Conservation (phyloP, 2,329 filamentous ascomycete genomes). For the Penicillium olsonii region DNA sequence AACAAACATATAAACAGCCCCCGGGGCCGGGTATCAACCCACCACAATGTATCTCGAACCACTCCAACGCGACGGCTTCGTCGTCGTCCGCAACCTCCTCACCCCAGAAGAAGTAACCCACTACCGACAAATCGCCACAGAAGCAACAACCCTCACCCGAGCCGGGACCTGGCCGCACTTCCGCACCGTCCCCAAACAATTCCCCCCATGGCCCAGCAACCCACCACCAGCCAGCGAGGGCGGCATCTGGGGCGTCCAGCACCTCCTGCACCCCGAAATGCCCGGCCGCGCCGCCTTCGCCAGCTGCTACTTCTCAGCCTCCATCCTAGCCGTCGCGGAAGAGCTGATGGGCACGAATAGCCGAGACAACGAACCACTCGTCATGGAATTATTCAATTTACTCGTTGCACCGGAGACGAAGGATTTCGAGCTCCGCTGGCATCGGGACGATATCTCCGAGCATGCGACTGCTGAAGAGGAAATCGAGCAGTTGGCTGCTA, state of each 20-base stretch:
- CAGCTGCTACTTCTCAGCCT: constrained; percentile 69
- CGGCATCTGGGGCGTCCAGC: constrained; percentile 89
- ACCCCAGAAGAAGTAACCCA: constrained; percentile 54
- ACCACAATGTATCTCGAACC: constrained; percentile 45
- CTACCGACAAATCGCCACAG: constrained; percentile 62
- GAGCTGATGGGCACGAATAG: constrained; percentile 58
- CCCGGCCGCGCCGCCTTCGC: constrained; percentile 64
- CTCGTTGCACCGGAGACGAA: constrained; percentile 68
- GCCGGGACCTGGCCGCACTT: constrained; percentile 77
- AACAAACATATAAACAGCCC: too few relatives aligned
- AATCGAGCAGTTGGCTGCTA: constrained; percentile 56
- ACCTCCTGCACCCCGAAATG: constrained; percentile 74
- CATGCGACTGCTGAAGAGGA: constrained; percentile 68
- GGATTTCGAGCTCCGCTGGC: constrained; percentile 78
- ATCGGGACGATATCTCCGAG: constrained; percentile 78
- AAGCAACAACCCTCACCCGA: constrained; percentile 64
- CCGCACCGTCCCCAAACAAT: constrained; percentile 84
- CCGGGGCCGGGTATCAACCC: too few relatives aligned
- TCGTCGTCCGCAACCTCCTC: constrained; percentile 68
- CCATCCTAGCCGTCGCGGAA: constrained; percentile 63
- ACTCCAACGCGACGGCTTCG: constrained; percentile 73
- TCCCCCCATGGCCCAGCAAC: constrained; percentile 76
- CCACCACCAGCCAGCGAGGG: constrained; percentile 48
- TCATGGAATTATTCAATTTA: constrained; percentile 88
- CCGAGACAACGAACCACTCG: constrained; percentile 62